These are phyloP conservation scores for Podaxis pistillaris DNA, from an alignment of 768 basidiomycete species.

Conservation along the genomic window DNA sequence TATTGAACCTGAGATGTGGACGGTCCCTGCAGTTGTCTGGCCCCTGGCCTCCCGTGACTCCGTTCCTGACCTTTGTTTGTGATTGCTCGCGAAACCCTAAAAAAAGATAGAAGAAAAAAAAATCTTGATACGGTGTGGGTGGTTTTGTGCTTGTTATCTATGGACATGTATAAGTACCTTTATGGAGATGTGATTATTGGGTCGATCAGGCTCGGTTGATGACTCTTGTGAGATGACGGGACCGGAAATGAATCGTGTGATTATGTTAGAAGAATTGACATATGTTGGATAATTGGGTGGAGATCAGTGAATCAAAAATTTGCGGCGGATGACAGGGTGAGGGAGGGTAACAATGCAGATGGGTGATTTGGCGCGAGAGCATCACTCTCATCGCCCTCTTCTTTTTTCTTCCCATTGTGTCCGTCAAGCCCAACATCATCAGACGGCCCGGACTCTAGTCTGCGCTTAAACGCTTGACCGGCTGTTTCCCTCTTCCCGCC, in stretches of 20 bases:
- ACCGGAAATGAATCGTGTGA: not conserved
- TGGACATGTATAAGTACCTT: not conserved
- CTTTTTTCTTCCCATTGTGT: not conserved
- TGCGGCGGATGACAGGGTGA: conserved; percentile 10
- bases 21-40: not conserved
- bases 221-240: not conserved
- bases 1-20: not conserved
- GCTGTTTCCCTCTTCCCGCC: not conserved
- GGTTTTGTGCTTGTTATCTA: not conserved
- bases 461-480: no score
- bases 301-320: conserved; percentile 3
- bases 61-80: not conserved
- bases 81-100: not conserved
- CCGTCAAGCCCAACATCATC: not conserved
- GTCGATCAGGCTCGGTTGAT: not conserved
- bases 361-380: not conserved
- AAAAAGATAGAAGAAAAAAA: not conserved
- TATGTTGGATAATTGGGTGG: not conserved
- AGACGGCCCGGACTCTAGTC: no score
- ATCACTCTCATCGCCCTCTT: not conserved
- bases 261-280: not conserved
- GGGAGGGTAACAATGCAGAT: not conserved
- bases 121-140: not conserved
- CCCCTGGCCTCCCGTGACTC: not conserved
- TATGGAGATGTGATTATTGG: not conserved